These are phyloP conservation scores for Coemansia reversa DNA, from an alignment of 192 early-diverging fungal species.

Conservation along the genomic window DNA sequence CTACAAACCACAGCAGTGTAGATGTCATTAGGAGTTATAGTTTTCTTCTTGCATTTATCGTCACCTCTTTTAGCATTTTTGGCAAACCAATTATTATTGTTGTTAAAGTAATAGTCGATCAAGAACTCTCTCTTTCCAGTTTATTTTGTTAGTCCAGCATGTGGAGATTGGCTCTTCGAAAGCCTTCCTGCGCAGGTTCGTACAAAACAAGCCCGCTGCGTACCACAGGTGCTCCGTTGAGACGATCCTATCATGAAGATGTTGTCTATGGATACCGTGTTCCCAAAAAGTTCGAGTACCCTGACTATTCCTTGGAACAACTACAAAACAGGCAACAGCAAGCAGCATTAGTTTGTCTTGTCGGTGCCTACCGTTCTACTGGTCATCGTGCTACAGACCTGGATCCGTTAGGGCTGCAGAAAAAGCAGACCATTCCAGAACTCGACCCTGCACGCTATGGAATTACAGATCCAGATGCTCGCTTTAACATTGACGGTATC, in stretches of 20 bases:
- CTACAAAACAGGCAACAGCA: conserved; percentile 80
- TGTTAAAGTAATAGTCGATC: not conserved
- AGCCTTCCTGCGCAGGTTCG: not conserved
- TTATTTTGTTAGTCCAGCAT: conserved; percentile 1
- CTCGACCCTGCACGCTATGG: conserved; percentile 86
- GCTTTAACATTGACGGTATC: conserved; percentile 74
- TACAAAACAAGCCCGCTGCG: not conserved
- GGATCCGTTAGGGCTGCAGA: conserved; percentile 78
- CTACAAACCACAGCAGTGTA: not conserved
- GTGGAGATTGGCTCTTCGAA: conserved; percentile 10
- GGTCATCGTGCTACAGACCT: conserved; percentile 83
- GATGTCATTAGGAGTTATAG: not conserved
- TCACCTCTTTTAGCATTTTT: not conserved
- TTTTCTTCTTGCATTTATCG: not conserved
- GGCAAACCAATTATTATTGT: not conserved
- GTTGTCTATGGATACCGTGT: conserved; percentile 88
- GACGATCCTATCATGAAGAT: conserved; percentile 69
- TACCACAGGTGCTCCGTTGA: not conserved
- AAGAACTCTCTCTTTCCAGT: not conserved
- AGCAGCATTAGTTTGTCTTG: conserved; percentile 82
- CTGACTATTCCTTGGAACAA: conserved; percentile 80
- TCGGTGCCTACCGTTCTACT: conserved; percentile 72
- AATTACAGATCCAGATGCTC: conserved; percentile 56
- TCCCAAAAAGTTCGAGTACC: conserved; percentile 63
- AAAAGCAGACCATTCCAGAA: conserved; percentile 58